Base-by-base conservation (phyloP, 2,329 filamentous ascomycete genomes). In the Aureobasidium sp. region DNA sequence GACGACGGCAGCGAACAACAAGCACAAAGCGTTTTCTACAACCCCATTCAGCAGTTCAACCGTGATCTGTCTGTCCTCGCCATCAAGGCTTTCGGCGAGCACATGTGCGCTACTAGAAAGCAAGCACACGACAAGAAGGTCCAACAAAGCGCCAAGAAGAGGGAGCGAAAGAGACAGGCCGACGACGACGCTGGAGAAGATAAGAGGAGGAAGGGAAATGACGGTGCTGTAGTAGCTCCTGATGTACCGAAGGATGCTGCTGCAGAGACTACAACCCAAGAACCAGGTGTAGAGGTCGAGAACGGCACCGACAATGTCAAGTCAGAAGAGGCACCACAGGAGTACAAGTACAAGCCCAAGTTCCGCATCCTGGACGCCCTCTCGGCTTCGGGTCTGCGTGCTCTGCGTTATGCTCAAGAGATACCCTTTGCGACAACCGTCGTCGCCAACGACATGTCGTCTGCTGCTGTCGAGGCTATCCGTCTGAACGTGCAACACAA, bases 11-110 rank as follows among this genome's bases (percentile, higher is more conserved):
- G 84, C 69, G 78, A 82, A 63, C 82, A 86, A 68, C 80, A 85
- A 42, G 83, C 87, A 68, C 88, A 93, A 69, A 79, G 81, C 37
- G 95, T 99, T 62, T 99, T 99, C 72, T 99, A 99, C 82, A 99
- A 99, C 69, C 93, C 94, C 0, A 97, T 99, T 61, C 94, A 99
- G 73, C 94, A 99, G 73, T 99, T 97, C 80, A 99, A 99, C 75
- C 88, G 95, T 51, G 94, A 99, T 72, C 77, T 99, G 67, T 97
- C 91, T 64, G 90, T 97, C 29, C 82, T 99, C 15, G 91, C 91
- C 0, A 96, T 99, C 74, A 90, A 90, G 70, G 89, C 89, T 0
- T 96, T 93, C 73, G 90, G 90, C 1, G 86, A 94, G 67, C 85
- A 90, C 69, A 67, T 69, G 36, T 67, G 70, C 41, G 68, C 68